Evolutionary conservation across 192 early-diverging fungal species (phyloP), one percentile per base, ranked within the genome.

Genomic region (Spizellomyces sp.): DNA sequence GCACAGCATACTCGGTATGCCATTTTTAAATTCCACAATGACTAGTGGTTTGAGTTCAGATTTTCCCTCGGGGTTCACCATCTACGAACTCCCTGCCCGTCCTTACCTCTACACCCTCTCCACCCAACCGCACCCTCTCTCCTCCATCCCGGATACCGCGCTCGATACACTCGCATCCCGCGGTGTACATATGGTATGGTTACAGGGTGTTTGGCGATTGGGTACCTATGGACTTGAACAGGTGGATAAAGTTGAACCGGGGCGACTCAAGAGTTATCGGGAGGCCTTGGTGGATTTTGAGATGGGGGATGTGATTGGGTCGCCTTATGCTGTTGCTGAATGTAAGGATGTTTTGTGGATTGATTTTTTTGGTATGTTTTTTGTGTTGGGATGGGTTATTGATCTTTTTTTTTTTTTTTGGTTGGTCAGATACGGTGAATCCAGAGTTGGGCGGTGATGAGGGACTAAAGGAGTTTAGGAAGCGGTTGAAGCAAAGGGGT

Each of bases 381-480:
- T n/a, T n/a, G n/a, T n/a, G 27, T 36, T 54, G 50, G 50, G 17
- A 54, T 19, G 50, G 14, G 17, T 0, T 54, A 54, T 19, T 19
- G 14, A 54, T 54, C 4, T 19, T 54, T 0, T 0, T 2, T 54
- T 19, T 54, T 0, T 0, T 2, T 54, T 54, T 54, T 54, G 27
- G 27, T 36, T n/a, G 17, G 12, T n/a, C 4, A 54, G 50, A 61
- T 41, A 61, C 17, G 17, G 59, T 61, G 21, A 61, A 41, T 41
- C 59, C 59, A 27, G 59, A 61, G 36, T 41, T 61, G 14, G 59
- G 59, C 36, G 59, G 59, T 42, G 42, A 61, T 42, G 59, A 61
- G 36, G 59, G 6, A 5, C 42, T 61, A 41, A 14, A 15, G 14
- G 36, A 42, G 59, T 41, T 61, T 14, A 17, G 59, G 36, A 17